Evolutionary conservation across 805 yeast genomes (phyloP), one percentile per base, ranked within the genome.

Genomic region (Suhomyces faveliae): DNA sequence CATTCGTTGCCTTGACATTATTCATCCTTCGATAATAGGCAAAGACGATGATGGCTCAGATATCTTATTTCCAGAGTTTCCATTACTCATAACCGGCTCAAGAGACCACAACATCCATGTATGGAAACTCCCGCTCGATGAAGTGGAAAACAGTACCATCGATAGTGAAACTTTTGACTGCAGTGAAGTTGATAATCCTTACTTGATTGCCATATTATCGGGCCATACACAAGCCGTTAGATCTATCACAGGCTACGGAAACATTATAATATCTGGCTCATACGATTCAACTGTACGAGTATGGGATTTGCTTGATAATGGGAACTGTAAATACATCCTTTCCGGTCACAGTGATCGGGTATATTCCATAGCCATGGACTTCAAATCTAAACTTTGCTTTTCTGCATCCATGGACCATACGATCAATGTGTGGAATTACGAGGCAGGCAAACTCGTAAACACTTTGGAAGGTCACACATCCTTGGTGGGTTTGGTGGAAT

Each of bases 371-470:
- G 86, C 89, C 1, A 74, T 89, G 57, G 96, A 92, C 62, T 79
- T 80, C 53, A 76, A 81, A 50, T 76, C 92, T 48, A 80, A 84
- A 57, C 73, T 94, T 40, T 91, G 97, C 59, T 85, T 87, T 44
- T 86, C 97, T 1, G 97, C 97, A 0, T 85, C 96, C 3, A 84
- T 89, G 84, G 99, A 94, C 64, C 79, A 88, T 55, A 81, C 89
- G 2, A 89, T 94, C 44, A 82, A 85, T 62, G 84, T 91, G 19
- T 94, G 99, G 99, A 91, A 90, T 64, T 71, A 91, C 45, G 81
- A 77, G 35, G 83, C 85, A 13, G 96, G 97, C 7, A 74, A 79
- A 50, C 77, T 85, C 40, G 66, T 87, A 42, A 74, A 82, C 39
- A 79, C 89, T 0, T 70, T 92, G 40, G 89, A 84, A 48, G 97